Conservation (phyloP, 805 yeast genomes). For the Candida verbasci region DNA sequence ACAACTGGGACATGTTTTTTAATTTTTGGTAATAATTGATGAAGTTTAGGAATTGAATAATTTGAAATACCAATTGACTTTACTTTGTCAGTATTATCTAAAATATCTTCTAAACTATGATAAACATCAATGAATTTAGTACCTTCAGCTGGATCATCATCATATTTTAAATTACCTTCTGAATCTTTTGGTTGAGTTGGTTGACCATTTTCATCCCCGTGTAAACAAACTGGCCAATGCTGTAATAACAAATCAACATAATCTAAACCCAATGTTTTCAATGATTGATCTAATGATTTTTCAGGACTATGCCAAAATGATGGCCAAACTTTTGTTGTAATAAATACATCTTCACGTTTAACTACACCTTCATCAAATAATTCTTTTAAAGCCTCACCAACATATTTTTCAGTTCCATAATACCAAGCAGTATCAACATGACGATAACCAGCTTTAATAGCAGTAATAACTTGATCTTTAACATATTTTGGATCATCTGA, state of each 20-base stretch:
- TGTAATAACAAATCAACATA: slow-evolving; percentile 45
- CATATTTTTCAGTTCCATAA: slow-evolving; percentile 40
- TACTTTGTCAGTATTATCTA: slow-evolving; percentile 25
- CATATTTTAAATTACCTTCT: slow-evolving; percentile 30
- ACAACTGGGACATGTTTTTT: slow-evolving; percentile 49
- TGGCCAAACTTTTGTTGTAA: slow-evolving; percentile 43
- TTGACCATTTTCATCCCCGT: slow-evolving; percentile 35
- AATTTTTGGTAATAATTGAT: slow-evolving; percentile 19
- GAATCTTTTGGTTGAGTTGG: slow-evolving; percentile 34
- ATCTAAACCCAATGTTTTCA: slow-evolving; percentile 33
- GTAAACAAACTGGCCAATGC: slow-evolving; percentile 47
- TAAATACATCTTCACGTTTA: slow-evolving; percentile 42
- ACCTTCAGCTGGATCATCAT: slow-evolving; percentile 32
- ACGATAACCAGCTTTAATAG: slow-evolving; percentile 42
- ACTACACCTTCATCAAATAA: slow-evolving; percentile 44
- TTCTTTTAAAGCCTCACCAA: slow-evolving; percentile 45
- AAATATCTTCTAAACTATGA: slow-evolving; percentile 24
- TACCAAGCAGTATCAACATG: slow-evolving; percentile 52
- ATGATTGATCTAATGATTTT: slow-evolving; percentile 37
- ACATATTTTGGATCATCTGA: slow-evolving; percentile 27
- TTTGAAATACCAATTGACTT: slow-evolving; percentile 35
- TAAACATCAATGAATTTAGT: slow-evolving; percentile 27
- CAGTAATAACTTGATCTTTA: slow-evolving; percentile 30
- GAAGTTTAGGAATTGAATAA: slow-evolving; percentile 24
- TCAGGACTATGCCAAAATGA: slow-evolving; percentile 36